Evolutionary conservation across 179 eudicot genomes (phyloP), one percentile per base, ranked within the genome.

Genomic region (Silene coronaria): DNA sequence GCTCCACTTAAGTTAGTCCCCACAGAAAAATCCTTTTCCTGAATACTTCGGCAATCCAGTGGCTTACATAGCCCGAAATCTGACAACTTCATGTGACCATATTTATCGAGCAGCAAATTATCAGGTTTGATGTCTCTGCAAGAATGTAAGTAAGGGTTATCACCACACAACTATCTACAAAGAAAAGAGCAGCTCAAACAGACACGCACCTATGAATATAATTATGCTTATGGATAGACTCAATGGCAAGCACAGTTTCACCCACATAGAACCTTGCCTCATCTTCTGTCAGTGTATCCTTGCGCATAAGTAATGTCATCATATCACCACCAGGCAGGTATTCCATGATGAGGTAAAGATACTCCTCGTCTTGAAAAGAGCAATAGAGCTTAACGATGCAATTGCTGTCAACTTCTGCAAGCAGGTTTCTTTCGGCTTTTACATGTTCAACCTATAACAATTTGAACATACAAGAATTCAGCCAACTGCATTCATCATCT

Each of bases 31-130:
- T 93, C 98, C 60, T 90, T 86, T 72, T 91, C 98, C 83, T 90
- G 84, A 75, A 93, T 84, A 77, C 86, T 89, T 85, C 94, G 90
- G 70, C 96, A 91, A 77, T 93, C 98, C 81, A 93, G 77, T 30
- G 98, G 98, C 81, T 93, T 93, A 85, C 98, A 93, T 53, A 93
- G 84, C 63, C 98, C 98, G 83, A 93, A 93, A 82, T 91, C 97
- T 23, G 98, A 93, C 53, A 93, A 77, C 79, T 89, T 85, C 70
- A 93, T 74, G 82, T 93, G 98, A 65, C 98, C 98, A 80, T 80
- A 82, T 87, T 79, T 90, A 88, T 93, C 97, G 72, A 93, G 98
- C 72, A 93, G 87, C 87, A 93, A 84, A 87, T 93, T 93, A 75
- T 93, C 98, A 64, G 98, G 98, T 81, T 93, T 93, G 65, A 93